Percentiles rank a stretch among this genome's conserved stretches.
These are phyloP conservation scores for Mytilinidion resinicola DNA, from an alignment of 495 filamentous ascomycete genomes.

Conservation along the genomic window DNA sequence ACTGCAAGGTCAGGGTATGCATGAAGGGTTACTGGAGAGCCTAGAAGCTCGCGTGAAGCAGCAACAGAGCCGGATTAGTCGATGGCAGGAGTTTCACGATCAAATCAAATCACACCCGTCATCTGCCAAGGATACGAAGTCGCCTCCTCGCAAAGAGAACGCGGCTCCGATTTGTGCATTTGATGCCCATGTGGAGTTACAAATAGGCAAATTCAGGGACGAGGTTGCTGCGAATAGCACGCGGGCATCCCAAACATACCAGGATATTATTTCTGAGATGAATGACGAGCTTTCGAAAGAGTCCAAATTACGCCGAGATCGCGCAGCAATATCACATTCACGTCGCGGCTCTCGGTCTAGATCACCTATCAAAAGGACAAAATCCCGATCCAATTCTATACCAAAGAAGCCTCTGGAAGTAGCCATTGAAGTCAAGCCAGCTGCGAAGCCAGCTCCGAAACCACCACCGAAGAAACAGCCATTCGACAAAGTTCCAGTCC, in stretches of 20 bases:
- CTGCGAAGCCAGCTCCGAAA: neutral
- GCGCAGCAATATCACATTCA: neutral
- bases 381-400: conserved; percentile 14
- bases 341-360: conserved; percentile 10
- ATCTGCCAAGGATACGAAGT: neutral
- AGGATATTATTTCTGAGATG: conserved; percentile 19
- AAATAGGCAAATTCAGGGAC: neutral
- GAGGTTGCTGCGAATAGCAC: neutral
- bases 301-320: conserved; percentile 9
- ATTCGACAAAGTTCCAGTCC: neutral
- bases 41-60: conserved; percentile 57
- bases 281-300: conserved; percentile 8
- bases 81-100: conserved; percentile 65
- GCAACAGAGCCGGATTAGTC: conserved; percentile 57
- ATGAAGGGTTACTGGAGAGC: conserved; percentile 55
- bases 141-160: neutral
- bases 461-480: neutral
- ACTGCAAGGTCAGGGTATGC: conserved; percentile 46
- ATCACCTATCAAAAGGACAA: conserved; percentile 13
- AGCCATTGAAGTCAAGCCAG: neutral
- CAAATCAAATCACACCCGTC: conserved; percentile 31
- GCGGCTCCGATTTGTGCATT: neutral
- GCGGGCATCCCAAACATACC: conserved; percentile 1
- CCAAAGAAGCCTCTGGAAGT: conserved; percentile 4
- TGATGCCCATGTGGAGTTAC: conserved; percentile 14